Base-by-base conservation (phyloP, 2,329 filamentous ascomycete genomes). In the Tolypocladium nubicola region DNA sequence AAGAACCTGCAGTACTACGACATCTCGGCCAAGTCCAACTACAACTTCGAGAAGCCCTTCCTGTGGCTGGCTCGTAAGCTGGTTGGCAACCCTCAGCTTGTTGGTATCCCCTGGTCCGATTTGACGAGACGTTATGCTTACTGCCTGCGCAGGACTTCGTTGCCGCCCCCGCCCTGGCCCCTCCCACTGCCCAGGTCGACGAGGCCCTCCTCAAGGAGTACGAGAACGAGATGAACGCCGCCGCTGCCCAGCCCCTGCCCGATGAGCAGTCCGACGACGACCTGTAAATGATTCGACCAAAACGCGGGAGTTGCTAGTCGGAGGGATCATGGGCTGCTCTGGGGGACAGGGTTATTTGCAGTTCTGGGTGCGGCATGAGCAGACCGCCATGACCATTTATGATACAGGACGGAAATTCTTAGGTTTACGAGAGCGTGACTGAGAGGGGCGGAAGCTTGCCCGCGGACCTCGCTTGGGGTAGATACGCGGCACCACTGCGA, bases 1-100 rank as follows among this genome's bases (percentile, higher is more conserved):
- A 99, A 99, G 88, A 99, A 97, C 80, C 87, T 99, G 56, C 94
- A 99, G 80, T 99, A 97, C 86, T 99, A 99, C 84, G 94, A 97
- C 70, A 97, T 97, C 75, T 97, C 91, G 47, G 94, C 94, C 78
- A 99, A 97, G 84, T 97, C 92, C 73, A 97, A 97, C 85, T 97
- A 99, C 82, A 97, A 97, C 87, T 97, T 97, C 77, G 93, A 97
- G 87, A 99, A 97, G 86, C 93, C 93, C 63, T 97, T 99, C 90
- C 88, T 97, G 69, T 97, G 94, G 94, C 88, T 99, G 69, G 93
- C 92, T 67, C 87, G 94, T 76, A 99, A 99, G 87, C 87, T 99
- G 59, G 92, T 96, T 68, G 94, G 93, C 77, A 97, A 97, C 84
- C 82, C 90, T 70, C 59, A 62, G 53, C 62, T 68, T 53, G 61